A percentile compares a stretch with the other conserved stretches of the same genome.
phyloP scores from a whole-genome alignment of 306 rosid species.

The Medicago arabica region DNA sequence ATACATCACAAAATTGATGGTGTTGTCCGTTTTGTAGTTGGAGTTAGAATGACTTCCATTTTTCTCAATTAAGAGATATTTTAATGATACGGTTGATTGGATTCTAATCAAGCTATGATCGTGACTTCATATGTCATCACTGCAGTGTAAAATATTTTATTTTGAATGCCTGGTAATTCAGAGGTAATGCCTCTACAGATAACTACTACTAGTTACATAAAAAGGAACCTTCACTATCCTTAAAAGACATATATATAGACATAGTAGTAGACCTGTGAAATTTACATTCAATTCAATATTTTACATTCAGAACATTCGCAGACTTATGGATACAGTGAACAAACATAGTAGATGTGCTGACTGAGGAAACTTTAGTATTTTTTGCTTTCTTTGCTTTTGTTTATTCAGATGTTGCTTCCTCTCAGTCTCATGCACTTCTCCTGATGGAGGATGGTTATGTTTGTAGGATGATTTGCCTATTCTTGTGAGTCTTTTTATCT shows the following conservation, averaged over 20 bases:
- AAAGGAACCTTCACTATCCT: background rate
- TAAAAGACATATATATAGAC: background rate
- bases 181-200: background rate
- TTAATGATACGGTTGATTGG: slow-evolving; percentile 20
- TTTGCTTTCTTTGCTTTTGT: background rate
- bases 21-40: slow-evolving; percentile 26
- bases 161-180: background rate
- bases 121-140: background rate
- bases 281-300: too few relatives aligned
- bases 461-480: background rate
- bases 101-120: slow-evolving; percentile 5
- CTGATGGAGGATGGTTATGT: background rate
- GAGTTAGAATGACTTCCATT: slow-evolving; percentile 22
- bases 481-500: background rate
- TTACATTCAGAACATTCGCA: too few relatives aligned
- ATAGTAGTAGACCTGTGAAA: too few relatives aligned
- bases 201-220: background rate
- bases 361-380: background rate
- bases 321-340: too few relatives aligned
- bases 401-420: background rate
- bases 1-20: slow-evolving; percentile 23
- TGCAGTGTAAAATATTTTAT: background rate
- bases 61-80: slow-evolving; percentile 8
- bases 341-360: too few relatives aligned
- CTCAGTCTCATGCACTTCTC: background rate